A percentile compares a stretch with the other conserved stretches of the same genome.
These are phyloP conservation scores for Kuraishia borneana DNA, from an alignment of 805 yeast genomes.

Conservation along the genomic window DNA sequence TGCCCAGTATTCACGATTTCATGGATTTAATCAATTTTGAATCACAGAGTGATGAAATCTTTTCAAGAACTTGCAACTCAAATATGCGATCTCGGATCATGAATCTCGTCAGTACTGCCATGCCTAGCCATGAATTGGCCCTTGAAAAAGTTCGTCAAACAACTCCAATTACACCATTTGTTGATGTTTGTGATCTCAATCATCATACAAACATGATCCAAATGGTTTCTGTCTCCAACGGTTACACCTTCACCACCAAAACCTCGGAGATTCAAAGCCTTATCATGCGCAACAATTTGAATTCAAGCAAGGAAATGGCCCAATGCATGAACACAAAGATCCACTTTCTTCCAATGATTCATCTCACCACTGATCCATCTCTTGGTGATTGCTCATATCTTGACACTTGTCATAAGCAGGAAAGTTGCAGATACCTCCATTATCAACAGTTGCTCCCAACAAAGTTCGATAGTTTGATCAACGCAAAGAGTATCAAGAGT, in stretches of 20 bases:
- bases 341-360: slow-evolving; percentile 45
- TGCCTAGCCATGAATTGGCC: too few species aligned
- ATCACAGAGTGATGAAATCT: too few species aligned
- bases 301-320: slow-evolving; percentile 11
- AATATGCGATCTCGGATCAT: too few species aligned
- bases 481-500: slow-evolving; percentile 4
- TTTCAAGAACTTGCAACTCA: too few species aligned
- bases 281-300: background rate
- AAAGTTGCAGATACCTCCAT: slow-evolving; percentile 69
- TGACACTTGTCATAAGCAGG: slow-evolving; percentile 83
- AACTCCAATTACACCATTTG: slow-evolving; percentile 30
- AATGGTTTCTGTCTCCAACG: too few species aligned
- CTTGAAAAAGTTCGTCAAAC: slow-evolving; percentile 26
- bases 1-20: too few species aligned
- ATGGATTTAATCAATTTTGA: too few species aligned
- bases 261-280: too few species aligned
- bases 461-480: slow-evolving; percentile 3
- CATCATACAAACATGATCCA: slow-evolving; percentile 24
- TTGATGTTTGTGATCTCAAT: slow-evolving; percentile 4
- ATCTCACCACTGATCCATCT: slow-evolving; percentile 51
- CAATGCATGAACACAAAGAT: slow-evolving; percentile 24
- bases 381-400: slow-evolving; percentile 90
- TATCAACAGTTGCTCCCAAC: slow-evolving; percentile 43
- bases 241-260: too few species aligned
- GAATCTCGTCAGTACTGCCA: too few species aligned